A percentile compares a stretch with the other conserved stretches of the same genome.
These are phyloP conservation scores for Globomyces sp. DNA, from an alignment of 371 early-diverging fungal genomes.

Conservation along the genomic window DNA sequence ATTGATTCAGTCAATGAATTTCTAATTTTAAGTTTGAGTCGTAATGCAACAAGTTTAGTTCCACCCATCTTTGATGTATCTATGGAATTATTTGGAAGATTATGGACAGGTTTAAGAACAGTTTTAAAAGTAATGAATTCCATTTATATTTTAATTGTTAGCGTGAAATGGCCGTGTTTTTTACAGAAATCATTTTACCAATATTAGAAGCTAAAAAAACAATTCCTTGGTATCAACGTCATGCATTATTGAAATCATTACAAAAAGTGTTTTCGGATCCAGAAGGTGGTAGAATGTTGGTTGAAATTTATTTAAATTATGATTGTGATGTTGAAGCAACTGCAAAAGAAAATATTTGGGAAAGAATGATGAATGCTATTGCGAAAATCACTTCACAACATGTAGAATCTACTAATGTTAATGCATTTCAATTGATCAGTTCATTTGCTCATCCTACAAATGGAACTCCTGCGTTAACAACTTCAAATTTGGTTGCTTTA, in stretches of 20 bases:
- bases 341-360: constrained; percentile 74
- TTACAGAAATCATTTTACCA: constrained; percentile 74
- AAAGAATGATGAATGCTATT: constrained; percentile 67
- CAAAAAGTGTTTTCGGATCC: constrained; percentile 68
- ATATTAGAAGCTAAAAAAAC: constrained; percentile 53
- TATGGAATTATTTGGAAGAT: constrained; percentile 76
- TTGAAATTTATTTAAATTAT: constrained; percentile 95
- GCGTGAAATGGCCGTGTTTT: constrained; percentile 70
- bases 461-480: constrained; percentile 42
- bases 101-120: constrained; percentile 64
- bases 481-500: constrained; percentile 39
- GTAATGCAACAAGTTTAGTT: constrained; percentile 75
- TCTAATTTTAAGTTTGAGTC: constrained; percentile 71
- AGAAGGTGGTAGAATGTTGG: constrained; percentile 62
- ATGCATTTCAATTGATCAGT: constrained; percentile 11
- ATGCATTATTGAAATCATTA: constrained; percentile 36
- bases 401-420: constrained; percentile 6
- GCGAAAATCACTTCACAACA: constrained; percentile 57
- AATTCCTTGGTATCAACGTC: constrained; percentile 47
- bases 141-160: constrained; percentile 20
- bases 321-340: constrained; percentile 80
- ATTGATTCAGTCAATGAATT: constrained; percentile 81
- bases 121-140: constrained; percentile 59
- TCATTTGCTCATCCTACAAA: neutral
- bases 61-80: constrained; percentile 81